phyloP scores from a whole-genome alignment of 2,329 filamentous ascomycete species.

The Bretziella fagacearum region DNA sequence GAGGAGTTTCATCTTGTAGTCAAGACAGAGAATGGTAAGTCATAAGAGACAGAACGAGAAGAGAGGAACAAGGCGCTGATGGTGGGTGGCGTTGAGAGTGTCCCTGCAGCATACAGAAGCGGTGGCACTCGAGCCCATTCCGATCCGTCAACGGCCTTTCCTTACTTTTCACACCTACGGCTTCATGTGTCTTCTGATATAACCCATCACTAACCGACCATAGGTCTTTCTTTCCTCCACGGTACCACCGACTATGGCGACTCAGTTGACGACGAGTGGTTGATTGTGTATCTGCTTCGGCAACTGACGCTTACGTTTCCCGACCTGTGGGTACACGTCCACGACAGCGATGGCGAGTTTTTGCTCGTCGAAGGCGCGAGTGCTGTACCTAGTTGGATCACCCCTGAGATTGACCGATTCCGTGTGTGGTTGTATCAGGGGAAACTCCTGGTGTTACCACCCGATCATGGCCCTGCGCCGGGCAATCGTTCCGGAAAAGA shows the following conservation, averaged over 20 bases:
- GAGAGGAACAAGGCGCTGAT: not conserved
- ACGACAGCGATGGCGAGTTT: conserved; percentile 87
- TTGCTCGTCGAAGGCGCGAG: conserved; percentile 86
- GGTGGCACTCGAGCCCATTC: not conserved
- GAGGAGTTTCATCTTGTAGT: conserved; percentile 58
- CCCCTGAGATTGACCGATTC: conserved; percentile 73
- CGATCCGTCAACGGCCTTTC: not conserved
- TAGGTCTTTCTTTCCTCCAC: conserved; percentile 45
- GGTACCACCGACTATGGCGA: conserved; percentile 81
- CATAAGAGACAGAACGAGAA: not conserved
- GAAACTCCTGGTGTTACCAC: conserved; percentile 55
- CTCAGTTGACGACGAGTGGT: conserved; percentile 93
- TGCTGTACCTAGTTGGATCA: conserved; percentile 75
- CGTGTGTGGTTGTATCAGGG: conserved; percentile 78
- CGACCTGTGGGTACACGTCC: conserved; percentile 64
- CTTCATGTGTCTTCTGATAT: not conserved
- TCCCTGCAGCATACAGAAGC: not conserved
- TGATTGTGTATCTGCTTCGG: conserved; percentile 76
- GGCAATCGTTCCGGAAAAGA: not conserved
- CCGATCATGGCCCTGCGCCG: conserved; percentile 33
- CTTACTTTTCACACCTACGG: not conserved
- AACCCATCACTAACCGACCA: not conserved
- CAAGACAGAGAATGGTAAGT: conserved; percentile 40
- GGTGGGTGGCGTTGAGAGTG: not conserved
- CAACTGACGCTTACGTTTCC: conserved; percentile 59